Conservation (phyloP, 2,329 filamentous ascomycete genomes). For the Tolypocladium ophioglossoides region DNA sequence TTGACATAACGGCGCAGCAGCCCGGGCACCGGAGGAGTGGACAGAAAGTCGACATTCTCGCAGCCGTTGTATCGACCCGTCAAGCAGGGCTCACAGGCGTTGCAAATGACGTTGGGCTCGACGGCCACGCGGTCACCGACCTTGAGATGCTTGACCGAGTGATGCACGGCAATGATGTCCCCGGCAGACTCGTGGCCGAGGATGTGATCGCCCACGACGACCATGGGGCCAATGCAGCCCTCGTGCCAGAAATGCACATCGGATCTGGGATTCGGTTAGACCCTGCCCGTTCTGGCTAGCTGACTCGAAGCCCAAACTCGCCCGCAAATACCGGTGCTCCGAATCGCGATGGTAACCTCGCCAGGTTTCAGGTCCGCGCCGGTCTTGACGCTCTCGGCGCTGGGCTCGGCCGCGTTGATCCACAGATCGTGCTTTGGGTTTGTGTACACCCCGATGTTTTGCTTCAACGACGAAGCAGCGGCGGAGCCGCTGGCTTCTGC, state of each 20-base stretch:
- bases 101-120: slow-evolving; percentile 90
- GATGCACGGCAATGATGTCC: slow-evolving; percentile 69
- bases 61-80: slow-evolving; percentile 95
- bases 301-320: slow-evolving; percentile 26
- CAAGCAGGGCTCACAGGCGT: slow-evolving; percentile 79
- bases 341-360: slow-evolving; percentile 79
- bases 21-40: slow-evolving; percentile 80
- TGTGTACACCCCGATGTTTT: slow-evolving; percentile 93
- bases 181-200: slow-evolving; percentile 91
- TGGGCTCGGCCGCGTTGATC: slow-evolving; percentile 70
- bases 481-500: slow-evolving; percentile 12
- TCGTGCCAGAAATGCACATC: slow-evolving; percentile 98
- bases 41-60: slow-evolving; percentile 74
- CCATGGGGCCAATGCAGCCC: slow-evolving; percentile 92
- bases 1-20: slow-evolving; percentile 88
- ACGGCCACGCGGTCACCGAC: slow-evolving; percentile 86
- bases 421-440: slow-evolving; percentile 89
- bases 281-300: slow-evolving; percentile 6
- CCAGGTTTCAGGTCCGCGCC: slow-evolving; percentile 62
- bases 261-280: slow-evolving; percentile 41
- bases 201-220: slow-evolving; percentile 80
- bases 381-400: slow-evolving; percentile 60
- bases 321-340: slow-evolving; percentile 95
- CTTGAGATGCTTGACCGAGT: slow-evolving; percentile 67
- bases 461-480: slow-evolving; percentile 38